Percentiles rank a stretch among this genome's conserved stretches.
phyloP scores from a whole-genome alignment of 2,329 filamentous ascomycete genomes.

The Fusarium burgessii region DNA sequence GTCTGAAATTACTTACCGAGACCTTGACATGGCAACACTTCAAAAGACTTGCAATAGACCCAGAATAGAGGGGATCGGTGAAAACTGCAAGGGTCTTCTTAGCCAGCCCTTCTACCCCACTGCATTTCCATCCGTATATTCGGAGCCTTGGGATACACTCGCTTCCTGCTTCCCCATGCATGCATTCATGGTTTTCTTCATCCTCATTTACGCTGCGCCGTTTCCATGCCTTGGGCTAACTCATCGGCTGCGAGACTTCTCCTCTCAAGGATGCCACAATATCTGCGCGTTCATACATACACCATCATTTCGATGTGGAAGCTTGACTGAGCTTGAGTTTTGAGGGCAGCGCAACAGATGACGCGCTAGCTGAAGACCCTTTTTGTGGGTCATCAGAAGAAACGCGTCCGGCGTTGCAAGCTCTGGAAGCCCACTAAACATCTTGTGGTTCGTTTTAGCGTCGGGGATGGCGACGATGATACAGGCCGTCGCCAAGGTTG shows the following conservation, averaged over 20 bases:
- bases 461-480: constrained; percentile 39
- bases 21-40: constrained; percentile 26
- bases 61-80: constrained; percentile 34
- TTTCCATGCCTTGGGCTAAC: constrained; percentile 6
- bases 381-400: constrained; percentile 37
- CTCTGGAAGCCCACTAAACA: constrained; percentile 34
- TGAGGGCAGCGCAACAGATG: constrained; percentile 21
- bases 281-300: constrained; percentile 8
- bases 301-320: constrained; percentile 16
- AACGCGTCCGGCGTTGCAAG: constrained; percentile 35
- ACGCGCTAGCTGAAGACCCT: constrained; percentile 36
- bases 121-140: constrained; percentile 38
- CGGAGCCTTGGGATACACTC: constrained; percentile 20
- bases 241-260: background rate
- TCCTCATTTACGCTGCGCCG: constrained; percentile 19
- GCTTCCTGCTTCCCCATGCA: constrained; percentile 24
- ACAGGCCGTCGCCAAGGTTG: constrained; percentile 26
- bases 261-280: background rate
- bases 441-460: constrained; percentile 43
- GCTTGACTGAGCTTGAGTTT: constrained; percentile 12
- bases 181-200: constrained; percentile 8
- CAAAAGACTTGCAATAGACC: constrained; percentile 31
- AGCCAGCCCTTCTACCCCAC: constrained; percentile 31
- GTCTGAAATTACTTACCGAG: constrained; percentile 29
- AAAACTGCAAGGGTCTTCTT: constrained; percentile 40